Evolutionary conservation across 106 monocot species (phyloP), one percentile per base, ranked within the genome.

Genomic region (Dioscorea zingiberensis): DNA sequence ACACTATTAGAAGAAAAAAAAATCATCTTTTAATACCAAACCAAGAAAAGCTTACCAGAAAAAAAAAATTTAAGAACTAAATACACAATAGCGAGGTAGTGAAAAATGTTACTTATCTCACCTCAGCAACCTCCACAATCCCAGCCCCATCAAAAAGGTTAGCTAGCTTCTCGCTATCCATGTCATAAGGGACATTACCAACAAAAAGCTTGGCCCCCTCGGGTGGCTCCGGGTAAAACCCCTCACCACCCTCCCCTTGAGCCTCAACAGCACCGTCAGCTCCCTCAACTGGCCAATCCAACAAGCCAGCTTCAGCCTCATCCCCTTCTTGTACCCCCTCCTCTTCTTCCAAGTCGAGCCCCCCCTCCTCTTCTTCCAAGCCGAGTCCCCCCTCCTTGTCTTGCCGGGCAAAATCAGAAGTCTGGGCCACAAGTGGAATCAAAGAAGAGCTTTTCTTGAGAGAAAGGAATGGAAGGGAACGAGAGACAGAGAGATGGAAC

Each of bases 201-300:
- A 95, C 85, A 44, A 87, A 95, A 15, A 95, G 73, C 83, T 90
- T 91, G 18, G 88, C 88, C 38, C 86, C 97, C 69, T 88, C 97
- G 0, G 92, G 84, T 7, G 91, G 88, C 74, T 92, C 97, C 0
- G 66, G 57, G 22, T 68, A 81, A n/a, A 46, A 17, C 30, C 69
- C 85, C 29, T 76, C 83, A 24, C 21, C 64, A 18, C 44, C 68
- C 27, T 58, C 74, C 3, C 57, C 77, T 25, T 32, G 74, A 12
- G 47, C 78, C 3, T 21, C 16, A 15, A 47, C 25, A 2, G 56
- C 38, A 13, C 65, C 47, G 53, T 59, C 24, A 1, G 11, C 62
- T 19, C 32, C 66, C 27, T 59, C 75, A 38, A 38, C 62, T 4
- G 47, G 66, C 44, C 56, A 62, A 11, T 71, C 67, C 44, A 46